Evolutionary conservation across 306 rosid genomes (phyloP).

Genomic region (Vigna trinervia): DNA sequence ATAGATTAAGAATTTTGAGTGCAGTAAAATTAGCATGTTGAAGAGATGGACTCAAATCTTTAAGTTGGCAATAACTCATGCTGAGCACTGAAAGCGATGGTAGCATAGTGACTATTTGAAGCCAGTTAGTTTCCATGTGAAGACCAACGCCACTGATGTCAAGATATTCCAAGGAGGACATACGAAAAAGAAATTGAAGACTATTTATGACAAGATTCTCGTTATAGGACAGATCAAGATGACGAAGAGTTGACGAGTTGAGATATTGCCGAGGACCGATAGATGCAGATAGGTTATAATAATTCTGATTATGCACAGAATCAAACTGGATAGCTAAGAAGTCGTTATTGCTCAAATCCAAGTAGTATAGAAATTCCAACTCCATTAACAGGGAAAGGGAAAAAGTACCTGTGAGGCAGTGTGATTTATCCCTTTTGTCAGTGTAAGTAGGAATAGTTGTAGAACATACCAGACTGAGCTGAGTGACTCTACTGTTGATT

Average conservation of each 20-base stretch:
- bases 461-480: neutral
- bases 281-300: neutral
- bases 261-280: no score
- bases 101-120: neutral
- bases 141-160: neutral
- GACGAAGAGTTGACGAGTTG: neutral
- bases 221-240: neutral
- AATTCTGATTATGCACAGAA: neutral
- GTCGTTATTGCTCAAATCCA: neutral
- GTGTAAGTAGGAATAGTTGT: neutral
- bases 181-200: constrained; percentile 11
- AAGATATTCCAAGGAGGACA: constrained; percentile 26
- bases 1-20: constrained; percentile 24
- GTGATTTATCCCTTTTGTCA: neutral
- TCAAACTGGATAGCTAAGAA: neutral
- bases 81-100: constrained; percentile 30
- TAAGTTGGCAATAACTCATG: constrained; percentile 8
- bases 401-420: neutral
- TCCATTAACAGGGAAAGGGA: neutral
- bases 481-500: neutral
- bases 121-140: constrained; percentile 13
- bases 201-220: neutral
- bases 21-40: neutral
- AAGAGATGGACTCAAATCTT: neutral
- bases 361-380: neutral